These are phyloP conservation scores for Fragilaria radians DNA, from an alignment of 108 stramenopile species.

Conservation along the genomic window DNA sequence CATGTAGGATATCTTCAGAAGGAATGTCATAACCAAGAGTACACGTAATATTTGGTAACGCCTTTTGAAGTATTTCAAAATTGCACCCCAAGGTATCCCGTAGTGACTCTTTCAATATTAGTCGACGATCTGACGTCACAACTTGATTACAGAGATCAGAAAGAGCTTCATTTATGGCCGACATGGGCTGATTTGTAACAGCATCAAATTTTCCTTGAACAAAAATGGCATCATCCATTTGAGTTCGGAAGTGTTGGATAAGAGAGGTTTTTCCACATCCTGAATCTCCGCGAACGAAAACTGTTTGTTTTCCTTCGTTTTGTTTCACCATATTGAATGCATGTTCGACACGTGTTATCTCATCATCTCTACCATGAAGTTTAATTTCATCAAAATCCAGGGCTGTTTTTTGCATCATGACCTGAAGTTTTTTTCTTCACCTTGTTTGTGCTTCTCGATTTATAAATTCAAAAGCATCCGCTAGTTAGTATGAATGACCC, in stretches of 20 bases:
- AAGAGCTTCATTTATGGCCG: not conserved
- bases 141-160: slow-evolving; percentile 3
- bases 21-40: not conserved
- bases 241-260: not conserved
- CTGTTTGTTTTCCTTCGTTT: not conserved
- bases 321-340: not conserved
- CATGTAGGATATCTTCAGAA: not conserved
- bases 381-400: not conserved
- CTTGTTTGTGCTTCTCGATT: too few species aligned
- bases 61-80: not conserved
- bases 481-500: too few species aligned
- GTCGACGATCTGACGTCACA: not conserved
- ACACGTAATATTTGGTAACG: too few species aligned
- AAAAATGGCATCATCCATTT: not conserved
- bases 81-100: not conserved
- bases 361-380: not conserved
- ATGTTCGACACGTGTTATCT: not conserved
- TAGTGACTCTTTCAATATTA: not conserved
- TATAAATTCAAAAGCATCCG: too few species aligned
- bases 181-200: not conserved
- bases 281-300: not conserved
- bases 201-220: not conserved
- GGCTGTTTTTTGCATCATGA: too few species aligned
- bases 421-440: too few species aligned
- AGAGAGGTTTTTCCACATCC: not conserved